These are phyloP conservation scores for Sordariomycetes sp. DNA, from an alignment of 2,329 filamentous ascomycete genomes.

Conservation along the genomic window DNA sequence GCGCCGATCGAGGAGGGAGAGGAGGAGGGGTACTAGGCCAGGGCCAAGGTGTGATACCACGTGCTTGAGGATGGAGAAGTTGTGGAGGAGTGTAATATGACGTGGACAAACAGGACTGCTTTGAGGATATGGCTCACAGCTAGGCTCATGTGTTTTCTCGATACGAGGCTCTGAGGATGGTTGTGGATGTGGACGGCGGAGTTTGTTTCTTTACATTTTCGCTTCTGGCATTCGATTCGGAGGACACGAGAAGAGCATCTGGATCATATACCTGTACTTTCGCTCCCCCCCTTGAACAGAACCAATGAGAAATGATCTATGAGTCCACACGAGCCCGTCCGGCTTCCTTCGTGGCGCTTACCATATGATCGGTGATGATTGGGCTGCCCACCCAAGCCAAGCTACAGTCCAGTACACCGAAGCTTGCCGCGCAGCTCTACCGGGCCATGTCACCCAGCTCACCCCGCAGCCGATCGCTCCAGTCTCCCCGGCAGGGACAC, in stretches of 20 bases:
- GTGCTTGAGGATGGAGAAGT: not conserved
- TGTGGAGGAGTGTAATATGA: not conserved
- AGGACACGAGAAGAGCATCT: not conserved
- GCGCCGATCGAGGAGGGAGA: conserved; percentile 65
- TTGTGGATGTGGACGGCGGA: not conserved
- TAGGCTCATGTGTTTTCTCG: not conserved
- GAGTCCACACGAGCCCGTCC: too few relatives aligned
- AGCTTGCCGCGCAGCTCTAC: too few relatives aligned
- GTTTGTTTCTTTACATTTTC: not conserved
- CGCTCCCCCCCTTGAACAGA: not conserved
- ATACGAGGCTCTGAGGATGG: not conserved
- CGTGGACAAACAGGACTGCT: not conserved
- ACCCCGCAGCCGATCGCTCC: too few relatives aligned
- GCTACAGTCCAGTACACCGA: too few relatives aligned
- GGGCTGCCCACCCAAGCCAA: too few relatives aligned
- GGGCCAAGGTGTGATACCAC: not conserved
- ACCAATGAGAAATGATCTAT: too few relatives aligned
- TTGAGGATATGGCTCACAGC: not conserved
- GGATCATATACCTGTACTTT: not conserved
- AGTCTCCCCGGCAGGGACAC: too few relatives aligned
- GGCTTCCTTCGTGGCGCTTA: too few relatives aligned
- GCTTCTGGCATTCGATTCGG: not conserved
- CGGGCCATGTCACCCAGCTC: too few relatives aligned
- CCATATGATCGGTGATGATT: too few relatives aligned
- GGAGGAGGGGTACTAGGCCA: conserved; percentile 36